Percentiles rank a stretch among this genome's conserved stretches.
Evolutionary conservation across 2,329 filamentous ascomycete species (phyloP).

Genomic region (Scedosporium aurantiacum): DNA sequence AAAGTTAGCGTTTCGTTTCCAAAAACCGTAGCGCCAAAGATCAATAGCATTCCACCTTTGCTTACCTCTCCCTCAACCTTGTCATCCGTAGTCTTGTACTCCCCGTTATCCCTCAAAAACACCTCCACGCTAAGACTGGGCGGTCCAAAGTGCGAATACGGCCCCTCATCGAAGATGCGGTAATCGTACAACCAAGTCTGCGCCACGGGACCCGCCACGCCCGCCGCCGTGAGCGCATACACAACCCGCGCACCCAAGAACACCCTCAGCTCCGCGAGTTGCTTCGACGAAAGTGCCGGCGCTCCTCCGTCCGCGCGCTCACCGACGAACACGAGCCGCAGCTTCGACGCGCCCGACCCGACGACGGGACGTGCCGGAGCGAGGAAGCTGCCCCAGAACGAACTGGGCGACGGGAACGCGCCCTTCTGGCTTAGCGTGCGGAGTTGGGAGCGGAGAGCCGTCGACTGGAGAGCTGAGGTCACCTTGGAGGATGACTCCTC

Average conservation of each 20-base stretch:
- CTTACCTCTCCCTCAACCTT: slow-evolving; percentile 53
- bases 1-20: background rate
- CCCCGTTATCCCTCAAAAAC: slow-evolving; percentile 52
- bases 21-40: slow-evolving; percentile 1
- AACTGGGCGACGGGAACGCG: slow-evolving; percentile 55
- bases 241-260: slow-evolving; percentile 70
- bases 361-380: slow-evolving; percentile 49
- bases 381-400: slow-evolving; percentile 16
- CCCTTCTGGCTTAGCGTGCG: slow-evolving; percentile 59
- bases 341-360: slow-evolving; percentile 55
- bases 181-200: slow-evolving; percentile 89
- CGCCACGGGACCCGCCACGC: slow-evolving; percentile 78
- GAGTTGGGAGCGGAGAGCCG: slow-evolving; percentile 60
- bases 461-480: slow-evolving; percentile 52
- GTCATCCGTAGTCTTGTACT: slow-evolving; percentile 53
- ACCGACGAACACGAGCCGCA: slow-evolving; percentile 72
- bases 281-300: slow-evolving; percentile 54
- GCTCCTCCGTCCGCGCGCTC: slow-evolving; percentile 59
- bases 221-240: slow-evolving; percentile 72
- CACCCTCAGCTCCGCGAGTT: slow-evolving; percentile 70
- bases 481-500: slow-evolving; percentile 47
- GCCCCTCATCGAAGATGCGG: slow-evolving; percentile 34
- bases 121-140: slow-evolving; percentile 74
- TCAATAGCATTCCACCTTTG: slow-evolving; percentile 1
- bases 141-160: slow-evolving; percentile 63